Conservation (phyloP, 164 flowering plant genomes). For the Platanus orientalis region DNA sequence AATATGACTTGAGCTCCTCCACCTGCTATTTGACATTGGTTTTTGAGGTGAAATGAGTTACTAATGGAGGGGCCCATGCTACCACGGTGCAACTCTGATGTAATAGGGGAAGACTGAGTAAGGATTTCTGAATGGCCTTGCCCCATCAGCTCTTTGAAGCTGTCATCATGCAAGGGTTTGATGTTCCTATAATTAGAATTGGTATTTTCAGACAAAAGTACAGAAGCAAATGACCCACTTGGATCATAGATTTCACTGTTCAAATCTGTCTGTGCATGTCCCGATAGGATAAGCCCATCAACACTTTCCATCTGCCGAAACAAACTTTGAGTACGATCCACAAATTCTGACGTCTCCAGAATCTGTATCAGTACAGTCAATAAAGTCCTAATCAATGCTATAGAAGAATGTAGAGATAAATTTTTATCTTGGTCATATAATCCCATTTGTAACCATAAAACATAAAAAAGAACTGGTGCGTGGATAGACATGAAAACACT, state of each 20-base stretch:
- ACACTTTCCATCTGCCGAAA: constrained; percentile 29
- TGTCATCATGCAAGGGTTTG: constrained; percentile 13
- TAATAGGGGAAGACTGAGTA: constrained; percentile 14
- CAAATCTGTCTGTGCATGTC: constrained; percentile 17
- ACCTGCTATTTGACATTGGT: constrained; percentile 15
- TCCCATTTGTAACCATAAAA: too few species aligned
- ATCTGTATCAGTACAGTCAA: constrained; percentile 38
- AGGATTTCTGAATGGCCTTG: constrained; percentile 9
- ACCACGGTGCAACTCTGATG: constrained; percentile 13
- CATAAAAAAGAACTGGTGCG: too few species aligned
- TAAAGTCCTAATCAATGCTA: not conserved
- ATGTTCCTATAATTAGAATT: constrained; percentile 17
- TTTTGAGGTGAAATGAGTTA: constrained; percentile 12
- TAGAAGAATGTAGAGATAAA: not conserved
- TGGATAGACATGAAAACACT: too few species aligned
- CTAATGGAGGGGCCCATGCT: constrained; percentile 6
- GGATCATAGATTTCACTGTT: constrained; percentile 24
- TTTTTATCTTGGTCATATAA: not conserved
- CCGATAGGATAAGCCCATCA: constrained; percentile 17
- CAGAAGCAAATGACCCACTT: constrained; percentile 31
- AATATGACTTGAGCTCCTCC: constrained; percentile 22
- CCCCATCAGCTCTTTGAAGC: constrained; percentile 23
- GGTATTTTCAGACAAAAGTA: constrained; percentile 27
- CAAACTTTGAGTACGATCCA: constrained; percentile 39
- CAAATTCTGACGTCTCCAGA: constrained; percentile 44